Evolutionary conservation across 352 stramenopile genomes (phyloP).

Genomic region (Globisporangium spinosum): DNA sequence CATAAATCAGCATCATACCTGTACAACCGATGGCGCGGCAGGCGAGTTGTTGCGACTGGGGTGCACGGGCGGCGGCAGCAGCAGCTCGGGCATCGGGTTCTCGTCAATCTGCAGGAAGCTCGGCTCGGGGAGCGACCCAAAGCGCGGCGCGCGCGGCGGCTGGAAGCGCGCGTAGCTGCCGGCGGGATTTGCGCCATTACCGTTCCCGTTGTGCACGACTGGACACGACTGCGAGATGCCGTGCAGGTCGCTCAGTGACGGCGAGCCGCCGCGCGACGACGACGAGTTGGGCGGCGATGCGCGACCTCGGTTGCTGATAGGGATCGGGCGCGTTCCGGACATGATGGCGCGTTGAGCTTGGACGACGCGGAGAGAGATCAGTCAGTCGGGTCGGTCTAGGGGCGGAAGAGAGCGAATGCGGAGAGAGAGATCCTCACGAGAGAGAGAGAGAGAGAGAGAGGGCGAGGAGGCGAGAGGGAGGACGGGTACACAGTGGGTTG

Average conservation of each 20-base stretch:
- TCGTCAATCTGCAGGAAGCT: constrained; percentile 45
- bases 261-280: constrained; percentile 18
- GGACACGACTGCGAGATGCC: constrained; percentile 63
- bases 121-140: constrained; percentile 64
- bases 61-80: constrained; percentile 44
- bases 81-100: constrained; percentile 52
- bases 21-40: constrained; percentile 42
- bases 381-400: not conserved
- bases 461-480: not conserved
- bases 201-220: constrained; percentile 40
- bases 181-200: constrained; percentile 17
- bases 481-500: not conserved
- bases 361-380: not conserved
- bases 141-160: constrained; percentile 45
- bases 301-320: constrained; percentile 19
- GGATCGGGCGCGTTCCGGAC: constrained; percentile 16
- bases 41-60: constrained; percentile 20
- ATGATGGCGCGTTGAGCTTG: not conserved
- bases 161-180: constrained; percentile 25
- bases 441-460: constrained; percentile 12
- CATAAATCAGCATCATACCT: constrained; percentile 23
- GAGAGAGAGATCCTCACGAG: not conserved
- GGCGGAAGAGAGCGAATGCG: not conserved
- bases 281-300: constrained; percentile 16
- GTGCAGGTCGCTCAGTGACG: constrained; percentile 21